phyloP scores from a whole-genome alignment of 345 rosid species.

The Ricinus communis region DNA sequence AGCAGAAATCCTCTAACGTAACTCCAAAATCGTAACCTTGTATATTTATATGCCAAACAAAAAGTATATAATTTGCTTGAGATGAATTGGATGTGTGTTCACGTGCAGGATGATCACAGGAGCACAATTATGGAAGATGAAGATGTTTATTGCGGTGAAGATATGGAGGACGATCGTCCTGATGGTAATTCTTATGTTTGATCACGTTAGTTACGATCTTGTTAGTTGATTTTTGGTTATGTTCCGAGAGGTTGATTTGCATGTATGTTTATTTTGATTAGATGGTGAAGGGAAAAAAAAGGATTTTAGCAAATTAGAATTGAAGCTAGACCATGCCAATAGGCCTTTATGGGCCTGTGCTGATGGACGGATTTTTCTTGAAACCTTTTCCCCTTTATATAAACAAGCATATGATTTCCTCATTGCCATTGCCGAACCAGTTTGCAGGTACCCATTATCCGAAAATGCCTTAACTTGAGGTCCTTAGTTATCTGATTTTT shows the following conservation, averaged over 20 bases:
- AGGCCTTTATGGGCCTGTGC: constrained; percentile 98
- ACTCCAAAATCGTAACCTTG: not conserved
- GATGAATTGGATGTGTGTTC: not conserved
- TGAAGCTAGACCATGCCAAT: constrained; percentile 76
- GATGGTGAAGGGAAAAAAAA: constrained; percentile 60
- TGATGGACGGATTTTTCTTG: constrained; percentile 85
- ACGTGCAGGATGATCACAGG: constrained; percentile 61
- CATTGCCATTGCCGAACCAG: constrained; percentile 96
- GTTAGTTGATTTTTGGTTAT: not conserved
- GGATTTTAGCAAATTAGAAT: constrained; percentile 73
- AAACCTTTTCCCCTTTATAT: constrained; percentile 78
- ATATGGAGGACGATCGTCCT: constrained; percentile 60
- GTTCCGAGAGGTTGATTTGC: constrained; percentile 1
- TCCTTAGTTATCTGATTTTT: not conserved
- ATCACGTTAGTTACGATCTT: not conserved
- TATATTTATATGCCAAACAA: not conserved
- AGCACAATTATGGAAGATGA: constrained; percentile 48
- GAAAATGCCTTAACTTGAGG: not conserved
- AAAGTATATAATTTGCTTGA: not conserved
- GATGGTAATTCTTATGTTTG: constrained; percentile 45
- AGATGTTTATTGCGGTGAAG: constrained; percentile 48
- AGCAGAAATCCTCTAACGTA: constrained; percentile 61
- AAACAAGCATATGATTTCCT: constrained; percentile 97
- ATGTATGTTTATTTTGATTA: constrained; percentile 10
- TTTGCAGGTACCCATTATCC: constrained; percentile 69